phyloP scores from a whole-genome alignment of 495 filamentous ascomycete genomes.

The Cercophora scortea region DNA sequence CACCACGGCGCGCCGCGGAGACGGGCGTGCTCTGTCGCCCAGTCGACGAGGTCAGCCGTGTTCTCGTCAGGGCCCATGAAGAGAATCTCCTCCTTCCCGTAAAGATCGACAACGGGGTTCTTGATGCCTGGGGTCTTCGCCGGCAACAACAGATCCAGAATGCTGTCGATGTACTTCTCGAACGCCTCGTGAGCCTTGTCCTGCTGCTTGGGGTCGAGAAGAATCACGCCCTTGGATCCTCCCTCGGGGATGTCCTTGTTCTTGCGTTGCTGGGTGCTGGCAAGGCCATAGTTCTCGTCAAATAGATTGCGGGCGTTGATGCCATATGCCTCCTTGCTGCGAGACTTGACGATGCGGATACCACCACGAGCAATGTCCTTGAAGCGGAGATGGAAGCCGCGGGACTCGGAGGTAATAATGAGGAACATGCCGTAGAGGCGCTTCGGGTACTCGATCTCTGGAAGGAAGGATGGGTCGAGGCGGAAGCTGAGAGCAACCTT shows the following conservation, averaged over 20 bases:
- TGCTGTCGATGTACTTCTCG: constrained; percentile 98
- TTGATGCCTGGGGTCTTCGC: constrained; percentile 94
- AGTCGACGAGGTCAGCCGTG: constrained; percentile 92
- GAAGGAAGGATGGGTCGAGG: constrained; percentile 80
- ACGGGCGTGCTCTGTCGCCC: constrained; percentile 93
- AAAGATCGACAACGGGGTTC: constrained; percentile 91
- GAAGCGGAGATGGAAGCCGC: constrained; percentile 96
- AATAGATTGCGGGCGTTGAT: constrained; percentile 96
- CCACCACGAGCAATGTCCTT: constrained; percentile 94
- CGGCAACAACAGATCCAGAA: constrained; percentile 86
- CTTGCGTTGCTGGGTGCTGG: constrained; percentile 98
- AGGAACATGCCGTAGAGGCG: constrained; percentile 97
- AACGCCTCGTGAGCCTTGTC: constrained; percentile 87
- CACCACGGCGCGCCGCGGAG: constrained; percentile 89
- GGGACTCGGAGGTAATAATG: constrained; percentile 91
- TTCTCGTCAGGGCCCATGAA: constrained; percentile 99
- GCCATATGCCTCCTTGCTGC: constrained; percentile 86
- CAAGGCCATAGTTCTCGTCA: constrained; percentile 97
- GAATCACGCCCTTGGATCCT: constrained; percentile 94
- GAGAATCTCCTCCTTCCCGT: constrained; percentile 89
- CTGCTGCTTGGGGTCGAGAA: constrained; percentile 88
- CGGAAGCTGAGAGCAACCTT: constrained; percentile 98
- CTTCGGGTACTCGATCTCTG: constrained; percentile 85
- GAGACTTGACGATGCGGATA: constrained; percentile 96
- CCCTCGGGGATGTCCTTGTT: constrained; percentile 99